Percentiles rank a stretch among this genome's conserved stretches.
These are phyloP conservation scores for Dujonia santamariae DNA, from an alignment of 1,139 yeast species.

Conservation along the genomic window DNA sequence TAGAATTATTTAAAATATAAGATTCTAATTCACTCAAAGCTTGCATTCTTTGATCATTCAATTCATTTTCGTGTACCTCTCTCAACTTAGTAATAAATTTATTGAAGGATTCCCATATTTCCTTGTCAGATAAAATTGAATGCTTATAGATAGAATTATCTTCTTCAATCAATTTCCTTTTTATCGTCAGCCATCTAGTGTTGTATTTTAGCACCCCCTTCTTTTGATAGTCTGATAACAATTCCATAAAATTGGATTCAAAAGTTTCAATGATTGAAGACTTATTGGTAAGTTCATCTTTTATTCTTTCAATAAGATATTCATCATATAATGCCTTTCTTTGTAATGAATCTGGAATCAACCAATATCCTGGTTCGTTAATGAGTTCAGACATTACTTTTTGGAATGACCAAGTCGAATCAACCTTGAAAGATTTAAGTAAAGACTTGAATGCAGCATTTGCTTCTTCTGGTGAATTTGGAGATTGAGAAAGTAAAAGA, in stretches of 20 bases:
- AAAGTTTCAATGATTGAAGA: slow-evolving; percentile 53
- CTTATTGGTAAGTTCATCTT: slow-evolving; percentile 52
- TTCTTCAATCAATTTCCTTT: slow-evolving; percentile 43
- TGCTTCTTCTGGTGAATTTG: slow-evolving; percentile 32
- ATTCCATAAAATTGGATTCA: slow-evolving; percentile 48
- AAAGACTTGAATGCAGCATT: slow-evolving; percentile 48
- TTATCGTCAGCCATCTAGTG: slow-evolving; percentile 67
- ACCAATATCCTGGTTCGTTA: slow-evolving; percentile 67
- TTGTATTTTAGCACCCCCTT: slow-evolving; percentile 45
- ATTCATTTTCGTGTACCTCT: slow-evolving; percentile 30
- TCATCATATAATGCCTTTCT: slow-evolving; percentile 67
- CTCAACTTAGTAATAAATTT: slow-evolving; percentile 46
- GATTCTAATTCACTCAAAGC: slow-evolving; percentile 53
- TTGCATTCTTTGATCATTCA: slow-evolving; percentile 33
- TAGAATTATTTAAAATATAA: slow-evolving; percentile 27
- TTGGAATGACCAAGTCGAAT: slow-evolving; percentile 75
- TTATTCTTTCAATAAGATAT: slow-evolving; percentile 52
- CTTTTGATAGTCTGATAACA: slow-evolving; percentile 36
- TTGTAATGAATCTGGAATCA: slow-evolving; percentile 54
- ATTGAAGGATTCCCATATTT: slow-evolving; percentile 50
- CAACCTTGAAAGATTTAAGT: slow-evolving; percentile 54
- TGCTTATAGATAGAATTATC: slow-evolving; percentile 67
- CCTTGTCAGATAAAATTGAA: slow-evolving; percentile 56
- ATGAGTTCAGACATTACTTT: slow-evolving; percentile 61
- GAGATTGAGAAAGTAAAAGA: slow-evolving; percentile 12